Evolutionary conservation across 2,329 filamentous ascomycete genomes (phyloP).

Genomic region (Diaporthe ampelina): DNA sequence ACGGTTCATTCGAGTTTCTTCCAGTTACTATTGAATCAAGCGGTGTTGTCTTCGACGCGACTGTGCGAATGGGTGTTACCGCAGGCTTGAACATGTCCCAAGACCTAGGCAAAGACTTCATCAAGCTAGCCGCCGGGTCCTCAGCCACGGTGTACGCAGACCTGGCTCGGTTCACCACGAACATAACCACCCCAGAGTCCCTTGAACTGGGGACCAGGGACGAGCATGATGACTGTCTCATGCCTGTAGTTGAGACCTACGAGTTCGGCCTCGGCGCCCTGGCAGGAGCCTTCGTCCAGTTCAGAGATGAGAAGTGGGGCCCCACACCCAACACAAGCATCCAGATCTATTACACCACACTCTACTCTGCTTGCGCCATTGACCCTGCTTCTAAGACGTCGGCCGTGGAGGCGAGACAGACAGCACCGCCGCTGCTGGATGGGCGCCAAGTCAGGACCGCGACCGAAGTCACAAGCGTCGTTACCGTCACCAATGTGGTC

Average conservation of each 20-base stretch:
- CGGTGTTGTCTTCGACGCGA: conserved; percentile 58
- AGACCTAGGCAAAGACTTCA: conserved; percentile 43
- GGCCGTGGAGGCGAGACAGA: conserved; percentile 41
- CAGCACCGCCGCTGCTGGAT: conserved; percentile 5
- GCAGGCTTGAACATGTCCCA: conserved; percentile 54
- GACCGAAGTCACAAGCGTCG: conserved; percentile 53
- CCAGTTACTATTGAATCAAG: conserved; percentile 64
- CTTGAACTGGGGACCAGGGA: conserved; percentile 40
- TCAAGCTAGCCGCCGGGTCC: conserved; percentile 51
- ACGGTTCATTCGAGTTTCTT: conserved; percentile 69
- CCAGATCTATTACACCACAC: conserved; percentile 67
- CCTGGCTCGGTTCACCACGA: conserved; percentile 67
- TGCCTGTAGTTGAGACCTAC: conserved; percentile 64
- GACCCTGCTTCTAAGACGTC: conserved; percentile 45
- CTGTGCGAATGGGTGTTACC: conserved; percentile 62
- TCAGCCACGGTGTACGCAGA: conserved; percentile 59
- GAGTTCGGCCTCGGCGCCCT: conserved; percentile 66
- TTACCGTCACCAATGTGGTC: conserved; percentile 59
- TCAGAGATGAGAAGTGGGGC: conserved; percentile 63
- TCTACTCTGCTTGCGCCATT: conserved; percentile 59
- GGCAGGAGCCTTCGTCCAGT: conserved; percentile 64
- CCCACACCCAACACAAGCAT: conserved; percentile 60
- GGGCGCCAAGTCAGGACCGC: conserved; percentile 50
- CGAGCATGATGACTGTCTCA: conserved; percentile 54
- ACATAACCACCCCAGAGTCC: conserved; percentile 56